Conservation (phyloP, 2,329 filamentous ascomycete genomes). For the Trichocomaceae sp. region DNA sequence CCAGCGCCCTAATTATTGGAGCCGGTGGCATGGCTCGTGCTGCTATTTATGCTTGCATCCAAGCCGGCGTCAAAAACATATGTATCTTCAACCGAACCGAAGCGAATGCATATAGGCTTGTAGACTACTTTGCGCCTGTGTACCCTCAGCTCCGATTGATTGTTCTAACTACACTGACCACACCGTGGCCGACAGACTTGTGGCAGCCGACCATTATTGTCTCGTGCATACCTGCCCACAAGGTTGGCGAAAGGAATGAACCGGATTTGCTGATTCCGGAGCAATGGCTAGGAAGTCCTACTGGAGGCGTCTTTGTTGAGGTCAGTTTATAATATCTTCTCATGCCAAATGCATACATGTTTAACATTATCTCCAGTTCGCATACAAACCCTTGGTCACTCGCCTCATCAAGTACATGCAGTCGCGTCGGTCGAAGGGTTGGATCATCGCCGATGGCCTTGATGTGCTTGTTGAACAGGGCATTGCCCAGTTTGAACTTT, state of each 20-base stretch:
- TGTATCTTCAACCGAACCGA: conserved; percentile 34
- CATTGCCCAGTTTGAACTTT: conserved; percentile 36
- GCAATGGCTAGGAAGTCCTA: conserved; percentile 35
- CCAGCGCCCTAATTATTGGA: conserved; percentile 55
- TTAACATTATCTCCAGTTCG: conserved; percentile 23
- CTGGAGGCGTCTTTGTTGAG: conserved; percentile 36
- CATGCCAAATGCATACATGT: background rate
- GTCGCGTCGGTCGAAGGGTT: conserved; percentile 30
- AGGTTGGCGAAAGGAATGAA: conserved; percentile 29
- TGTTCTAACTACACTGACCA: conserved; percentile 23
- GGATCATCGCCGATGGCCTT: conserved; percentile 35
- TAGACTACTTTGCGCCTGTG: conserved; percentile 28
- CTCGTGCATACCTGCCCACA: conserved; percentile 34
- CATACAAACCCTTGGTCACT: conserved; percentile 36
- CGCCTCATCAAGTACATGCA: conserved; percentile 31
- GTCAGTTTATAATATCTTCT: conserved; percentile 19
- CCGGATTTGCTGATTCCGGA: conserved; percentile 30
- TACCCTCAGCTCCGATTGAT: conserved; percentile 17
- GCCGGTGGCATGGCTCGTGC: conserved; percentile 48
- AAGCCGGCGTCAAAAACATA: conserved; percentile 33
- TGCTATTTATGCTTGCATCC: conserved; percentile 36
- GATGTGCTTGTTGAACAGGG: conserved; percentile 37
- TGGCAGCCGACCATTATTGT: conserved; percentile 35
- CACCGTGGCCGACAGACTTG: conserved; percentile 28
- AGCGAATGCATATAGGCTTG: conserved; percentile 30